These are phyloP conservation scores for Yamadazyma tumulicola DNA, from an alignment of 805 yeast species.

Conservation along the genomic window DNA sequence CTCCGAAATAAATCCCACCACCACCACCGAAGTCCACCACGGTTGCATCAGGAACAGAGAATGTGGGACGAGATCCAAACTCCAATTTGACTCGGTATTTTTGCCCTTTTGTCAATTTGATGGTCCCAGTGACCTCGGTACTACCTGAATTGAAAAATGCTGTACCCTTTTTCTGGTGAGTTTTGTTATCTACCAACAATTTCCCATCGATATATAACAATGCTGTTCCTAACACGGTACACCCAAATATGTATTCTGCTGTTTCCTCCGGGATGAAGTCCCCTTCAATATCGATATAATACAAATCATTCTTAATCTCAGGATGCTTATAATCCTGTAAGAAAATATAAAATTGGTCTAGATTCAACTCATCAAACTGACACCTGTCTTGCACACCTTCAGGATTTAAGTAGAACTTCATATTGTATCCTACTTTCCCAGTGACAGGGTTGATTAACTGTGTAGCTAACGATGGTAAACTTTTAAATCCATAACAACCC, in stretches of 20 bases:
- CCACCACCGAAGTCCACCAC: conserved; percentile 19
- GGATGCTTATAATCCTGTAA: conserved; percentile 20
- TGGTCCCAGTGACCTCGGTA: conserved; percentile 41
- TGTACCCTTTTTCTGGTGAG: conserved; percentile 47
- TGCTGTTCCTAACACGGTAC: conserved; percentile 53
- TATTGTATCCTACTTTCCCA: conserved; percentile 21
- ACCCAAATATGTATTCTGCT: conserved; percentile 50
- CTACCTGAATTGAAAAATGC: conserved; percentile 50
- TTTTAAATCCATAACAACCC: conserved; percentile 29
- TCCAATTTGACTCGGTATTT: conserved; percentile 44
- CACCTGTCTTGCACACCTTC: conserved; percentile 10
- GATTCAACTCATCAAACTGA: conserved; percentile 19
- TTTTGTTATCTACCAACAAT: conserved; percentile 53
- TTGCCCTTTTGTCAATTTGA: conserved; percentile 40
- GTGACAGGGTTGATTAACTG: conserved; percentile 18
- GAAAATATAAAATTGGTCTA: conserved; percentile 16
- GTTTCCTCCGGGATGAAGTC: conserved; percentile 43
- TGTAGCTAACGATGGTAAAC: conserved; percentile 25
- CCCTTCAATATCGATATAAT: conserved; percentile 44
- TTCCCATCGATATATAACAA: conserved; percentile 49
- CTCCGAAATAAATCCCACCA: conserved; percentile 21
- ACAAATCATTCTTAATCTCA: conserved; percentile 20
- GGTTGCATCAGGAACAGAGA: conserved; percentile 12
- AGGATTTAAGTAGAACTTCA: conserved; percentile 20
- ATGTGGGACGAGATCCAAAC: conserved; percentile 39